These are phyloP conservation scores for Melaleuca quinquenervia DNA, from an alignment of 345 rosid genomes.

Conservation along the genomic window DNA sequence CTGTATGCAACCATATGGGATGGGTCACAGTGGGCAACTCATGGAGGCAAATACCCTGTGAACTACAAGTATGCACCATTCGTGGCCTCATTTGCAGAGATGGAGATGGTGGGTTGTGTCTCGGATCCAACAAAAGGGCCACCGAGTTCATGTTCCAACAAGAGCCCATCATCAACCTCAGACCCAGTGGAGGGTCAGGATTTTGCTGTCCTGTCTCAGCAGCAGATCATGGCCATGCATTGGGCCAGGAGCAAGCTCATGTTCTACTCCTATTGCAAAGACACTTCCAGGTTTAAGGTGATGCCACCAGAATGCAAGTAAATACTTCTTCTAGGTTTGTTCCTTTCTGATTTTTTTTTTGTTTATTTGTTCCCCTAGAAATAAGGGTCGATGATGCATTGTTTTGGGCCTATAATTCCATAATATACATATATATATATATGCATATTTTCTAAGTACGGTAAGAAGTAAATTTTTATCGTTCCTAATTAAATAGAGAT, in stretches of 20 bases:
- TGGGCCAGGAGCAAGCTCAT: slow-evolving; percentile 89
- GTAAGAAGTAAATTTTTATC: too few relatives aligned
- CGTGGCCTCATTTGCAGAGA: slow-evolving; percentile 46
- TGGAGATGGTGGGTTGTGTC: slow-evolving; percentile 49
- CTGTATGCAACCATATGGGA: slow-evolving; percentile 82
- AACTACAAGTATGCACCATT: slow-evolving; percentile 76
- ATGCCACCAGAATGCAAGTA: slow-evolving; percentile 68
- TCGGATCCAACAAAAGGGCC: slow-evolving; percentile 11
- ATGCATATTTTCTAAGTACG: too few relatives aligned
- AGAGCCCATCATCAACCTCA: slow-evolving; percentile 24
- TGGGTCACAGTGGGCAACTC: slow-evolving; percentile 93
- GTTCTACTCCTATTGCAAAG: slow-evolving; percentile 84
- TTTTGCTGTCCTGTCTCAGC: slow-evolving; percentile 43
- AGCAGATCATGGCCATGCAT: slow-evolving; percentile 58
- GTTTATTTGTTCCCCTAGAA: neutral
- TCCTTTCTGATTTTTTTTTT: neutral
- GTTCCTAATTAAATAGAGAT: too few relatives aligned
- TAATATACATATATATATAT: too few relatives aligned
- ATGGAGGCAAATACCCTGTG: slow-evolving; percentile 89
- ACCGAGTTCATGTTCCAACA: slow-evolving; percentile 25
- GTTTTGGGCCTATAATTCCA: neutral
- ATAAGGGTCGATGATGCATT: neutral
- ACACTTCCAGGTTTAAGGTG: slow-evolving; percentile 51
- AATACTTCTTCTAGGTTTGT: neutral
- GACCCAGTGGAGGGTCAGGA: slow-evolving; percentile 75